Percentiles rank a stretch among this genome's conserved stretches.
Evolutionary conservation across 23 red algal genomes (phyloP).

Genomic region (Gracilaria caudata): DNA sequence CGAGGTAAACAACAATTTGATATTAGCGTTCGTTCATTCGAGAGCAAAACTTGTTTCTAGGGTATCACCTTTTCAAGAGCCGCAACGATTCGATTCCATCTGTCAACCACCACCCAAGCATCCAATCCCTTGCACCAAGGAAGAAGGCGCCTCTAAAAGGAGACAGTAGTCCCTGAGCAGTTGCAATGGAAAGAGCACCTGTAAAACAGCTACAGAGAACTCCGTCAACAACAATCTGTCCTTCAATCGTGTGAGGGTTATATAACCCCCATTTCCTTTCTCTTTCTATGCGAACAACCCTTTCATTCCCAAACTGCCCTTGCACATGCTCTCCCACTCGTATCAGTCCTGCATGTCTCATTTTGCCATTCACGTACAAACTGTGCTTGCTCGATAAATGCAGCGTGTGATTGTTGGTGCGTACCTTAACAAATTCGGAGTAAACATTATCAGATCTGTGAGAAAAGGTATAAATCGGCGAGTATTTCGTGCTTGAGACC

Average conservation of each 20-base stretch:
- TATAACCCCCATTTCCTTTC: conserved; percentile 17
- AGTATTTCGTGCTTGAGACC: conserved; percentile 7
- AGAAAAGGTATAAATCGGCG: conserved; percentile 53
- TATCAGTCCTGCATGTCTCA: neutral
- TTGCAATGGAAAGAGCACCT: neutral
- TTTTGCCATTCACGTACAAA: conserved; percentile 32
- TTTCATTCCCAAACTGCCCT: neutral
- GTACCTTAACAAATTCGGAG: conserved; percentile 42
- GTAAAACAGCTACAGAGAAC: conserved; percentile 26
- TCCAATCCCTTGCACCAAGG: neutral
- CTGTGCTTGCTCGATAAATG: conserved; percentile 4
- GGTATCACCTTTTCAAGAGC: neutral
- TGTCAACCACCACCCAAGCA: neutral
- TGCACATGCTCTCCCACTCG: conserved; percentile 17
- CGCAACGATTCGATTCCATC: neutral
- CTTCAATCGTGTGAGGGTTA: conserved; percentile 44
- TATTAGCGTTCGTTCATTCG: no score
- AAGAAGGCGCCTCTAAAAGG: neutral
- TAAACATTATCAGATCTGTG: conserved; percentile 20
- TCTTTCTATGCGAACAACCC: neutral
- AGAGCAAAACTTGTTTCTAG: no score
- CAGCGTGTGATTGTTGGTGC: neutral
- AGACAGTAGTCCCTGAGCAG: conserved; percentile 10
- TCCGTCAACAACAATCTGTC: conserved; percentile 39
- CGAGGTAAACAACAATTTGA: no score